Base-by-base conservation (phyloP, 805 yeast species). In the Tetrapisispora fleetii region DNA sequence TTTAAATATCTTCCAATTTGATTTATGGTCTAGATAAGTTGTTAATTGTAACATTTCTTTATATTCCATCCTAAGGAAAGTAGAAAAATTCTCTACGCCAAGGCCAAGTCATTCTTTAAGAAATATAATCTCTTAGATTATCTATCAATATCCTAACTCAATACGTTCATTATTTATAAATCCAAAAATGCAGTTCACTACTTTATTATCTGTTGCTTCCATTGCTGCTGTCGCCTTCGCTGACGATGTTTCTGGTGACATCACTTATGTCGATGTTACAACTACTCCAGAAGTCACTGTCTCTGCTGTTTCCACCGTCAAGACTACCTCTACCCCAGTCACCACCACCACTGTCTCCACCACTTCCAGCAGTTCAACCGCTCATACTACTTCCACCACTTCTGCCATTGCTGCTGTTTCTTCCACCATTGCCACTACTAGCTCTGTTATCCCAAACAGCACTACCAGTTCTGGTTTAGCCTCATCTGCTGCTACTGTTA, bases 201-300 rank as follows among this genome's bases (percentile, higher is more conserved):
- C 52, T 49, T 22, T 51, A 14, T 19, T 48, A 24, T 14, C 48
- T 35, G 28, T 45, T 27, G 45, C 48, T 32, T 19, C 51, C 24
- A 13, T 48, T 40, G 57, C 57, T 36, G 40, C 57, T 36, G 58
- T 55, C 22, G 58, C 59, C 51, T 57, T 49, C 41, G 55, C 54
- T 47, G 51, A 54, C 17, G 21, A 45, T n/a, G 41, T 53, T 27
- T 43, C 54, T 7, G 72, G 68, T 40, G 60, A 62, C 30, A 62
- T 68, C 59, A 57, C 67, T 43, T 73, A 70, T 59, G 76, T 74
- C 46, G 79, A 76, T 54, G 66, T 69, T 56, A 75, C 79, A 51
- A 62, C 71, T 50, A 76, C 80, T 43, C 80, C 80, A 56, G 66
- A 72, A 48, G 72, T 67, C 44, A 69, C 75, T 49, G 65, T 62